These are phyloP conservation scores for Dionaea muscipula DNA, from an alignment of 179 eudicot genomes.

Conservation along the genomic window DNA sequence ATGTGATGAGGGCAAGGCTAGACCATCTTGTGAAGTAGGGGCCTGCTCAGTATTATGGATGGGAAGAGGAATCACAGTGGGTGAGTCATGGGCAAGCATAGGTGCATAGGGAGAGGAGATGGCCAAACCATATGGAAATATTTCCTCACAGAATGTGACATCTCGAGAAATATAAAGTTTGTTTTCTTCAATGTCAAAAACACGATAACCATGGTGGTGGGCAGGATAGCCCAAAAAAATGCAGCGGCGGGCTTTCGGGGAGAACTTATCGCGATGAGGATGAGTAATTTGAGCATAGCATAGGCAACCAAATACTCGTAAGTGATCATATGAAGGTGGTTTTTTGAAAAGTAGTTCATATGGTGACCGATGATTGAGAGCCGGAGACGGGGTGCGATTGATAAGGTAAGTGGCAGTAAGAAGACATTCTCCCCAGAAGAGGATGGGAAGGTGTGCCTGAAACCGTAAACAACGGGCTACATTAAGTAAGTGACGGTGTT, in stretches of 20 bases:
- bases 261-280: conserved; percentile 1
- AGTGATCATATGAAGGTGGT: not conserved
- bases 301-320: not conserved
- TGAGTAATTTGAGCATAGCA: not conserved
- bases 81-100: not conserved
- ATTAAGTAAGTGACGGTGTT: not conserved
- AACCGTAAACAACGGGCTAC: not conserved
- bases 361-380: not conserved
- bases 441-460: not conserved
- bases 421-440: not conserved
- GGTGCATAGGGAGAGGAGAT: not conserved
- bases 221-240: not conserved
- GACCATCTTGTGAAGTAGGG: no score
- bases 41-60: no score
- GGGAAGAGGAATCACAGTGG: no score
- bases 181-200: not conserved
- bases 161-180: not conserved
- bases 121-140: not conserved
- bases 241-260: no score
- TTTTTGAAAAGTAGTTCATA: not conserved
- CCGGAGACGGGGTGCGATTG: not conserved
- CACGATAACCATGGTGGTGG: not conserved
- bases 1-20: no score
- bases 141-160: not conserved
- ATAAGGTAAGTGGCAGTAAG: not conserved